phyloP scores from a whole-genome alignment of 768 basidiomycete species.

The Psilocybe tampanensis region DNA sequence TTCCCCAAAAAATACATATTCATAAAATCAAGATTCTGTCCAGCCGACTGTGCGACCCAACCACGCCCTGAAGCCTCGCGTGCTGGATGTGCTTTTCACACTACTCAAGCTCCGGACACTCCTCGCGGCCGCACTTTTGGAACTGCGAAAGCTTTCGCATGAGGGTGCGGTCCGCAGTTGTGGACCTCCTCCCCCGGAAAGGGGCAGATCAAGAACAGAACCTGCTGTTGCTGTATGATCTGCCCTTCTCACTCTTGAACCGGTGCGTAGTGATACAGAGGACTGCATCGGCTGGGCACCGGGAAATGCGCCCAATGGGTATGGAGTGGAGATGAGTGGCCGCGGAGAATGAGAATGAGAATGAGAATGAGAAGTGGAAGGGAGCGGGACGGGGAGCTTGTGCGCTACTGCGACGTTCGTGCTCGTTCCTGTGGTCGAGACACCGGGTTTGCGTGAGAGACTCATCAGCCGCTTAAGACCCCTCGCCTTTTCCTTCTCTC shows the following conservation, averaged over 20 bases:
- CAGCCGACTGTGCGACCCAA: constrained; percentile 32
- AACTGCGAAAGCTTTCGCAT: constrained; percentile 49
- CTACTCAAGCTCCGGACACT: constrained; percentile 47
- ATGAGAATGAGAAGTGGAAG: not conserved
- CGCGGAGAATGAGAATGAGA: constrained; percentile 20
- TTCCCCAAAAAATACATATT: constrained; percentile 2
- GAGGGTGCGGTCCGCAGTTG: constrained; percentile 41
- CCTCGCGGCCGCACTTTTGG: constrained; percentile 38
- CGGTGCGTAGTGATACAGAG: constrained; percentile 10
- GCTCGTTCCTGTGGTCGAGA: constrained; percentile 13
- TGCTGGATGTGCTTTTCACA: constrained; percentile 42
- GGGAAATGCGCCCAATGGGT: constrained; percentile 41
- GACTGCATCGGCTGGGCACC: constrained; percentile 17
- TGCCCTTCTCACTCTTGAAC: constrained; percentile 1
- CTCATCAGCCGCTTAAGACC: constrained; percentile 38
- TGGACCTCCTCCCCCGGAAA: constrained; percentile 5
- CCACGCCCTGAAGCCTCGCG: constrained; percentile 43
- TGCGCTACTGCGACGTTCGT: constrained; percentile 10
- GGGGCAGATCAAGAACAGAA: constrained; percentile 14
- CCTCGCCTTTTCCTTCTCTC: constrained; percentile 25
- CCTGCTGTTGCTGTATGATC: not conserved
- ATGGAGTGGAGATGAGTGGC: constrained; percentile 48
- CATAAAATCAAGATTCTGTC: constrained; percentile 17
- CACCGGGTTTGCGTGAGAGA: constrained; percentile 26
- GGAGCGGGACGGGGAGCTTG: constrained; percentile 5